A percentile compares a stretch with the other conserved stretches of the same genome.
Conservation (phyloP, 352 stramenopile species). For the Sclerospora graminicola region DNA sequence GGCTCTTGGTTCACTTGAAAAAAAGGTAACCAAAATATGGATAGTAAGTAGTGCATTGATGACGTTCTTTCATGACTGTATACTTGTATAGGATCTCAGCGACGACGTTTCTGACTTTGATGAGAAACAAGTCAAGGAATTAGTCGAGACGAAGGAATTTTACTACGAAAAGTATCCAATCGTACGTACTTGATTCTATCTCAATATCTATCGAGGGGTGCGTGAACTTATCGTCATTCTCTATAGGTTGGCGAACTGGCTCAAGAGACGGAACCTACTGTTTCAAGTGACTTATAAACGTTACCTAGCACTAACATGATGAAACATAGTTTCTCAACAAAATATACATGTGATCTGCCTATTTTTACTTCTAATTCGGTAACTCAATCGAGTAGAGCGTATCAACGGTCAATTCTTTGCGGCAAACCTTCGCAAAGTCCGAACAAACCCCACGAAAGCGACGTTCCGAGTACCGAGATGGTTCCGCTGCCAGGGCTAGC, state of each 20-base stretch:
- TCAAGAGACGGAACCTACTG: slow-evolving; percentile 1
- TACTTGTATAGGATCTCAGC: slow-evolving; percentile 42
- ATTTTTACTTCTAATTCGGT: slow-evolving; percentile 10
- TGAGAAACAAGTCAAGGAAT: slow-evolving; percentile 44
- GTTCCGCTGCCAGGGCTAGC: slow-evolving; percentile 39
- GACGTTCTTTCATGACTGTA: neutral
- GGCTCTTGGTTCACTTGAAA: slow-evolving; percentile 55
- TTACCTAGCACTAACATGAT: too few species aligned
- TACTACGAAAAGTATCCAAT: slow-evolving; percentile 83
- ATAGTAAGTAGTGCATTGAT: neutral
- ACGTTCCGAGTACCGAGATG: slow-evolving; percentile 41
- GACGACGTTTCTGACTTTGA: slow-evolving; percentile 64
- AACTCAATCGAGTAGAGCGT: slow-evolving; percentile 41
- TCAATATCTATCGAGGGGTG: neutral
- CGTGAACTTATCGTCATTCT: neutral
- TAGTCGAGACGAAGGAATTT: slow-evolving; percentile 60
- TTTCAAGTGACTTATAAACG: neutral
- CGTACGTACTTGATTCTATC: slow-evolving; percentile 27
- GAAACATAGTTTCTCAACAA: too few species aligned
- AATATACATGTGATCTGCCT: too few species aligned
- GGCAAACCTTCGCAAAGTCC: slow-evolving; percentile 70
- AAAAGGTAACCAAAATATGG: slow-evolving; percentile 25
- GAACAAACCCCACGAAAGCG: slow-evolving; percentile 47
- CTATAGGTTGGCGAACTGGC: slow-evolving; percentile 41
- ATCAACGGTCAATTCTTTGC: slow-evolving; percentile 52